phyloP scores from a whole-genome alignment of 768 basidiomycete genomes.

The Rubroboletus pulcherrimus region DNA sequence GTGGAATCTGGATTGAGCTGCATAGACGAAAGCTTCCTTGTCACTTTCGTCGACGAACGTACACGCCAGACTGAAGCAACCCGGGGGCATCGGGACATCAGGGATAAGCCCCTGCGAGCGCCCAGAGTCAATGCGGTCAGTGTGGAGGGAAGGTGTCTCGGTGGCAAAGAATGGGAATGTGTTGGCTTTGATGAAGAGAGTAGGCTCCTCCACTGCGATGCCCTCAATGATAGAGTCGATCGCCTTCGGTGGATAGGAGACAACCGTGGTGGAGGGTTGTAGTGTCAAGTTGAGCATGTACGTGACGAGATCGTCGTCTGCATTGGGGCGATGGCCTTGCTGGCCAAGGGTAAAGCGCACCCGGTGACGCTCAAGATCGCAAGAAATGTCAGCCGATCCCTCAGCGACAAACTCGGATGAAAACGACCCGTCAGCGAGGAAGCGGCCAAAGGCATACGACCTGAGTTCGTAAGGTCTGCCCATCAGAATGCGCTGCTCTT shows the following conservation, averaged over 20 bases:
- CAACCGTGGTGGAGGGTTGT: slow-evolving; percentile 1
- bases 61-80: slow-evolving; percentile 29
- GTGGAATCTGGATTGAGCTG: slow-evolving; percentile 21
- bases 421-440: slow-evolving; percentile 33
- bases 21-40: slow-evolving; percentile 28
- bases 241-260: slow-evolving; percentile 18
- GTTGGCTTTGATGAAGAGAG: slow-evolving; percentile 32
- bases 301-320: neutral
- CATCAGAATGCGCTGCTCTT: slow-evolving; percentile 19
- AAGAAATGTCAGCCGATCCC: slow-evolving; percentile 32
- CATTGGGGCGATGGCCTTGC: slow-evolving; percentile 16
- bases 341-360: slow-evolving; percentile 31
- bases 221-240: slow-evolving; percentile 23
- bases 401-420: slow-evolving; percentile 28
- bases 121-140: neutral
- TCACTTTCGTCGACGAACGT: slow-evolving; percentile 26
- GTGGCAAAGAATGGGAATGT: slow-evolving; percentile 30
- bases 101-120: slow-evolving; percentile 29
- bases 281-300: neutral
- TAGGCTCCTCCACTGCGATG: slow-evolving; percentile 4
- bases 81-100: slow-evolving; percentile 24
- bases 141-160: neutral
- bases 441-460: slow-evolving; percentile 34
- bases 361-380: slow-evolving; percentile 32
- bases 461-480: slow-evolving; percentile 23